A percentile compares a stretch with the other conserved stretches of the same genome.
phyloP scores from a whole-genome alignment of 2,329 filamentous ascomycete genomes.

The Fusarium staphyleae region DNA sequence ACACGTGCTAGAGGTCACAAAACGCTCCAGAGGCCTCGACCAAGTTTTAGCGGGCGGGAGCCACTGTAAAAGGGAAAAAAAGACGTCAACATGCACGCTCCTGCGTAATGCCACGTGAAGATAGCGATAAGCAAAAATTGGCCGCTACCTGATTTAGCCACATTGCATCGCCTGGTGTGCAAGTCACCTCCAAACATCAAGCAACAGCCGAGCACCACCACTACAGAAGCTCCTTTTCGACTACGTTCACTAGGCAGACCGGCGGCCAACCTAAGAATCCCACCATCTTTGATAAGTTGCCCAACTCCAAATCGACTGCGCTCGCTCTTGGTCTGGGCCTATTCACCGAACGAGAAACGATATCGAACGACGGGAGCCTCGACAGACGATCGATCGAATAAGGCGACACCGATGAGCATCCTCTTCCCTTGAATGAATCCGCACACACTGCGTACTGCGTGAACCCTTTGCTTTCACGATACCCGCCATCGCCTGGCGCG shows the following conservation, averaged over 20 bases:
- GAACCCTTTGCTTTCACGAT: constrained; percentile 16
- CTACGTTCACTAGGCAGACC: constrained; percentile 16
- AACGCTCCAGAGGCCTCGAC: constrained; percentile 4
- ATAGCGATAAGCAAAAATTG: constrained; percentile 43
- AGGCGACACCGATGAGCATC: constrained; percentile 33
- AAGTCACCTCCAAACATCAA: constrained; percentile 38
- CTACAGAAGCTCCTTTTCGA: constrained; percentile 15
- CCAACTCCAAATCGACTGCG: not conserved
- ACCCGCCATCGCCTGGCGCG: constrained; percentile 20
- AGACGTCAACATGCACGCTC: constrained; percentile 13
- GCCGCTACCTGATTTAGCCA: constrained; percentile 40
- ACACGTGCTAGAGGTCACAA: constrained; percentile 30
- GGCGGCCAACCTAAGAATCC: constrained; percentile 19
- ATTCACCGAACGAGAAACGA: constrained; percentile 14
- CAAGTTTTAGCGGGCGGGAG: constrained; percentile 25
- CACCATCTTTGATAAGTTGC: constrained; percentile 11
- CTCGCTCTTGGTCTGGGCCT: constrained; percentile 7
- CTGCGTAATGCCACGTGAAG: constrained; percentile 39
- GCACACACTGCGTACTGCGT: constrained; percentile 11
- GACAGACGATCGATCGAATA: constrained; percentile 21
- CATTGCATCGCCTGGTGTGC: constrained; percentile 37
- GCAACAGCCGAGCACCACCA: constrained; percentile 22
- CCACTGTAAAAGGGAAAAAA: constrained; percentile 3
- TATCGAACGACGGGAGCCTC: constrained; percentile 27
- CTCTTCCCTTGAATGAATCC: constrained; percentile 29